Evolutionary conservation across 2,329 filamentous ascomycete species (phyloP), one percentile per base, ranked within the genome.

Genomic region (Trichoderma citrinoviride): DNA sequence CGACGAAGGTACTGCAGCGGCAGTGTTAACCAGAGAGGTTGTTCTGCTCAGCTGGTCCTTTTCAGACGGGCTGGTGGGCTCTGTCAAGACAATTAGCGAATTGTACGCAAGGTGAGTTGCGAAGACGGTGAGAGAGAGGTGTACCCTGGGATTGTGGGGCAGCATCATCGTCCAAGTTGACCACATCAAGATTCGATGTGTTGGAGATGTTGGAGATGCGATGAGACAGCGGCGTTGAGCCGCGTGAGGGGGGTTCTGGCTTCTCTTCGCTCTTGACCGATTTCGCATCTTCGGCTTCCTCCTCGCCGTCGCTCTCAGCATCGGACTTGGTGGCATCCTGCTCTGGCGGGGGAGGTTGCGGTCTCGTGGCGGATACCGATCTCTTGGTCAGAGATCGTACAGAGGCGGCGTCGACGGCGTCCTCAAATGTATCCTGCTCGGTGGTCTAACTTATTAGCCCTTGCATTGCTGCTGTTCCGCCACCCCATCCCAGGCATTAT

Each of bases 1-100:
- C 23, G 81, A 77, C 37, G 90, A 83, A 41, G 91, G 89, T 57
- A 95, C 82, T 52, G 85, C 87, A 63, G 85, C 89, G 44, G 90
- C 88, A 61, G 95, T 92, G 76, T 90, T 92, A 76, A 88, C 87
- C 43, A 87, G 81, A 49, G 87, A 88, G 55, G 88, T 78, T 56
- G 85, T 83, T 74, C 85, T 87, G 58, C 82, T 82, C 19, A 82
- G 74, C 52, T 75, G 74, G 58, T 80, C 79, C 56, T 75, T 75
- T 64, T 74, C 70, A 65, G 73, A 54, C 64, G 77, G 71, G 65
- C 73, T 76, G 66, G 73, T 71, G n/a, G 72, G 68, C 25, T 73
- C 75, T 76, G 15, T 43, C 15, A 21, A 23, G 33, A 12, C 8
- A 60, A 33, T 75, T 37, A 74, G 65, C 60, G 33, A 50, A 27